Base-by-base conservation (phyloP, 192 early-diverging fungal species). In the Dissophora globulifera region DNA sequence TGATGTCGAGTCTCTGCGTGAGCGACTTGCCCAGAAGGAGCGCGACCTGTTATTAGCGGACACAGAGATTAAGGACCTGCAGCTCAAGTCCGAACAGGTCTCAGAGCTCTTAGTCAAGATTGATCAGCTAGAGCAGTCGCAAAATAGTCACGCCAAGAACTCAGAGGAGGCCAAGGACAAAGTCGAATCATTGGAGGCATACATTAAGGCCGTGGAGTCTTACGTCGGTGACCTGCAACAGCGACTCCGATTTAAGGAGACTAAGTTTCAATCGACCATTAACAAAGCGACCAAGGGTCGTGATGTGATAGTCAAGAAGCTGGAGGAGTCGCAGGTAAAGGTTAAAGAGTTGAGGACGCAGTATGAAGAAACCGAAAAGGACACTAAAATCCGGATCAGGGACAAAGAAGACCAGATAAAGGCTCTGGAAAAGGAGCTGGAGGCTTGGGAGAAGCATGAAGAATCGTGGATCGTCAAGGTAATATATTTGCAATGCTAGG, bases 361-460 rank as follows among this genome's bases (percentile, higher is more conserved):
- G 25, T 29, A 58, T 9, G 43, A 58, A 8, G 47, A 67, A 6
- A 48, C 55, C 19, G 55, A 67, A 15, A 51, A 57, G 19, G 65
- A 67, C n/a, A 29, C 65, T 27, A 32, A 32, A 8, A 23, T 50
- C 0, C 45, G 57, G 16, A 25, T 61, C 12, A n/a, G 32, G 2
- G 49, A 20, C 0, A 50, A 49, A 10, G 47, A 75, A 13, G 57
- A 61, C 4, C 40, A 75, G 16, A 54, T 75, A 7, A 5, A 29
- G 8, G 20, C 0, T 7, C 47, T 75, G 31, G 4, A n/a, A 13
- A n/a, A 32, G 13, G 50, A 66, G 13, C 25, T 75, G 25, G 40
- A 66, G 41, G 27, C 26, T 15, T 75, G 71, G 71, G 50, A 60
- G 31, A 41, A 66, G 11, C 71, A 75, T 32, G 71, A 75, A 32